Percentiles rank a stretch among this genome's conserved stretches.
Conservation (phyloP, 164 flowering plant genomes). For the Sedum album region DNA sequence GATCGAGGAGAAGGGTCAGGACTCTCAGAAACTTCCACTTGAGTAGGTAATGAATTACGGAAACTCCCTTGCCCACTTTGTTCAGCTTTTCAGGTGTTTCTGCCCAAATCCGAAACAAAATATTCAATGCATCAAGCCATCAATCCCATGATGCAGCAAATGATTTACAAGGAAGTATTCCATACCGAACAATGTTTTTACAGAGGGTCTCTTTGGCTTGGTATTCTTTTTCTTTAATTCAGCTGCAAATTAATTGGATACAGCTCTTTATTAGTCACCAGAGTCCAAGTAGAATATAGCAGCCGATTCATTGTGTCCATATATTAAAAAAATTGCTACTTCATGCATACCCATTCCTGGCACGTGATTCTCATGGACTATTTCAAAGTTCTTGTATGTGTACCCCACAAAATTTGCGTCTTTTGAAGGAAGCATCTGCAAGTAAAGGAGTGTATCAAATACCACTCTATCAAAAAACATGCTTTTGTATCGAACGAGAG, state of each 20-base stretch:
- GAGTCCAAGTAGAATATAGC: not conserved
- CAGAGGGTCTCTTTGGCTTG: constrained; percentile 48
- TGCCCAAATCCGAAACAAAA: constrained; percentile 19
- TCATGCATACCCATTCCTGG: constrained; percentile 57
- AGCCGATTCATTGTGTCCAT: not conserved
- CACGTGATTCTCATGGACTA: constrained; percentile 64
- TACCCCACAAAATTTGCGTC: constrained; percentile 69
- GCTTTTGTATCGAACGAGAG: not conserved
- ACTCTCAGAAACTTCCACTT: constrained; percentile 17
- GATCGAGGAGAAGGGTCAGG: not conserved
- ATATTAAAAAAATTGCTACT: constrained; percentile 10
- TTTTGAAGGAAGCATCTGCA: constrained; percentile 70
- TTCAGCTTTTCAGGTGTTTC: constrained; percentile 31
- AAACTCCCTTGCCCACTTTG: constrained; percentile 28
- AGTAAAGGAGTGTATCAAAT: not conserved
- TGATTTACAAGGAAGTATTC: not conserved
- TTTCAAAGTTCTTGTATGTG: constrained; percentile 64
- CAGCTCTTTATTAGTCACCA: not conserved
- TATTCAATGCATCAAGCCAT: not conserved
- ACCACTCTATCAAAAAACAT: not conserved
- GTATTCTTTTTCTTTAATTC: constrained; percentile 59
- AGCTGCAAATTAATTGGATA: constrained; percentile 22
- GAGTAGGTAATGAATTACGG: constrained; percentile 27
- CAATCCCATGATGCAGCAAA: not conserved
- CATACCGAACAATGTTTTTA: constrained; percentile 62